phyloP scores from a whole-genome alignment of 768 basidiomycete species.

The Boletus rubroflammeus region DNA sequence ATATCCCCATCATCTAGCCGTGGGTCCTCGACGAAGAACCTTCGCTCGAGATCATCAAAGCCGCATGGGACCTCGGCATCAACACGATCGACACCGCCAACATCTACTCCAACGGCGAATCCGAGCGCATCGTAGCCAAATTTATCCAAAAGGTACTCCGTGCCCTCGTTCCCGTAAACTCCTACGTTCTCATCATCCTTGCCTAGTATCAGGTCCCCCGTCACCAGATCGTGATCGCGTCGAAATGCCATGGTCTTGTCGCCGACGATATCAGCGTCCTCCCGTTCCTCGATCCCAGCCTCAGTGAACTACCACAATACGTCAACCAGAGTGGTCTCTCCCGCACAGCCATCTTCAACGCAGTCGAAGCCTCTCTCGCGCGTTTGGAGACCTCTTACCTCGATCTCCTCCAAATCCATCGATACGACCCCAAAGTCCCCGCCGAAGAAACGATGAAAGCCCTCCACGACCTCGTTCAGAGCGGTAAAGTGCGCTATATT shows the following conservation, averaged over 20 bases:
- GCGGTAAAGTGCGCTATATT: slow-evolving; percentile 49
- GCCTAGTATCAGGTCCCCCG: slow-evolving; percentile 33
- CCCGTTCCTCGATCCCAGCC: not conserved
- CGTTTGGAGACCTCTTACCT: slow-evolving; percentile 37
- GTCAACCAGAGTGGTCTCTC: slow-evolving; percentile 36
- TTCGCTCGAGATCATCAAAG: slow-evolving; percentile 33
- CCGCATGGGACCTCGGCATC: slow-evolving; percentile 40
- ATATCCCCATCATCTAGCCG: not conserved
- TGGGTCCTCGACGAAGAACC: slow-evolving; percentile 31
- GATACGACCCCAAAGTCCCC: slow-evolving; percentile 36
- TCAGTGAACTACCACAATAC: slow-evolving; percentile 15
- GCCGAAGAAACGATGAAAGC: slow-evolving; percentile 49
- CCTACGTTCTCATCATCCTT: not conserved
- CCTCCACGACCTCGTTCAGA: slow-evolving; percentile 46
- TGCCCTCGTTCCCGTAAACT: too few relatives aligned
- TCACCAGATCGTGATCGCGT: slow-evolving; percentile 29
- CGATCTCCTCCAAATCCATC: slow-evolving; percentile 45
- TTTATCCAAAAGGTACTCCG: slow-evolving; percentile 34
- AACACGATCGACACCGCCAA: slow-evolving; percentile 41
- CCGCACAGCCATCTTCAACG: slow-evolving; percentile 37
- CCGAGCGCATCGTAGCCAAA: slow-evolving; percentile 36
- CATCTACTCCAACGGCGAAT: slow-evolving; percentile 35
- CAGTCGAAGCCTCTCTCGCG: slow-evolving; percentile 34
- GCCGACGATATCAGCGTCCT: not conserved
- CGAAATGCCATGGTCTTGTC: slow-evolving; percentile 26